Evolutionary conservation across 768 basidiomycete species (phyloP).

Genomic region (Tylopilus intermedius): DNA sequence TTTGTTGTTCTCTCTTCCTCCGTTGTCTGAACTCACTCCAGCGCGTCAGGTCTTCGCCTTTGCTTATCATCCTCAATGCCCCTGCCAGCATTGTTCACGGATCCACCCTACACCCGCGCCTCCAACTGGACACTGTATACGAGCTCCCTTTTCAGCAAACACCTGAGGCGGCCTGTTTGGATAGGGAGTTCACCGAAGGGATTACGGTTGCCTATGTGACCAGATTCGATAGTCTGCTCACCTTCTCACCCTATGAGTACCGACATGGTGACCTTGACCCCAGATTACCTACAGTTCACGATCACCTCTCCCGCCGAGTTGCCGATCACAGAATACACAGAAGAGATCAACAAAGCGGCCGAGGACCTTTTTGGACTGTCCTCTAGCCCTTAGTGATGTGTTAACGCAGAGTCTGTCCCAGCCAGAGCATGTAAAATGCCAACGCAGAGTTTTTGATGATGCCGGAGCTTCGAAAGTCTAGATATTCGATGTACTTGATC

Average conservation of each 20-base stretch:
- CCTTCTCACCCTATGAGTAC: background rate
- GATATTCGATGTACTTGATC: too few relatives aligned
- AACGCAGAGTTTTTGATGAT: background rate
- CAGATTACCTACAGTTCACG: conserved; percentile 80
- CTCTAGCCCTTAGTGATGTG: conserved; percentile 5
- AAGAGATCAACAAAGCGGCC: conserved; percentile 60
- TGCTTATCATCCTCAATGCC: conserved; percentile 56
- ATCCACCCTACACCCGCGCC: conserved; percentile 67
- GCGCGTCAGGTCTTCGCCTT: conserved; percentile 60
- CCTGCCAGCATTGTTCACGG: conserved; percentile 65
- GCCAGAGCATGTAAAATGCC: background rate
- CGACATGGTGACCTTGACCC: background rate
- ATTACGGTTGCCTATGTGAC: conserved; percentile 95
- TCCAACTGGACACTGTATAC: conserved; percentile 84
- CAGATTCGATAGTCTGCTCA: conserved; percentile 52
- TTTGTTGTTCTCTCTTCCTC: conserved; percentile 26
- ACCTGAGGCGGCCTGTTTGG: conserved; percentile 72
- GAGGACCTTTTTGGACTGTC: conserved; percentile 64
- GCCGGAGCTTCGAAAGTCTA: too few relatives aligned
- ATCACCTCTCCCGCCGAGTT: conserved; percentile 82
- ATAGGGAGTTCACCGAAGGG: conserved; percentile 86
- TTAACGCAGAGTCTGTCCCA: background rate
- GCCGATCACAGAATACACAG: conserved; percentile 69
- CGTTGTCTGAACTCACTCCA: background rate
- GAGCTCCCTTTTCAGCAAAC: conserved; percentile 81